Conservation (phyloP, 331 rosid genomes). For the Arachis monticola region DNA sequence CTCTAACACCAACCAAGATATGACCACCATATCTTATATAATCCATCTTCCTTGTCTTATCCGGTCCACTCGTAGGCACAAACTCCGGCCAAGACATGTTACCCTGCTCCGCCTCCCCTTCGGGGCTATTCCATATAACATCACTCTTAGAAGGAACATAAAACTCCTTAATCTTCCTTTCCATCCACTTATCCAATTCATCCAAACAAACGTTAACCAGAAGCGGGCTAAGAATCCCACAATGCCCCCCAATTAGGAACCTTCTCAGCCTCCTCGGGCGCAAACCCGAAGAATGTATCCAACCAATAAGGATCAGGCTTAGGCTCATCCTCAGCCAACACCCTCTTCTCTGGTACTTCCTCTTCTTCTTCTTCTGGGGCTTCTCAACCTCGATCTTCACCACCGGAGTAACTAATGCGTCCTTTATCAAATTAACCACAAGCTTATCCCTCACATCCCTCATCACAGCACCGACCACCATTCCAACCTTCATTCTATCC, state of each 20-base stretch:
- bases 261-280: conserved; percentile 87
- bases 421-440: conserved; percentile 73
- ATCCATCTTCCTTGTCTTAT: conserved; percentile 95
- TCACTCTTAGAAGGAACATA: conserved; percentile 91
- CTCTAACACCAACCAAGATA: conserved; percentile 82
- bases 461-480: conserved; percentile 79
- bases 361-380: conserved; percentile 67
- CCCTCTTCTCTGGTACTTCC: conserved; percentile 95
- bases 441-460: conserved; percentile 89
- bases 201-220: conserved; percentile 81
- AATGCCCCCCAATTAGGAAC: conserved; percentile 94
- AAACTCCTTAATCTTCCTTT: conserved; percentile 80
- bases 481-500: conserved; percentile 79
- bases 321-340: conserved; percentile 91
- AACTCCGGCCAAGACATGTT: conserved; percentile 98
- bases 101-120: conserved; percentile 84
- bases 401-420: conserved; percentile 76
- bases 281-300: conserved; percentile 82
- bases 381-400: conserved; percentile 58
- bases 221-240: conserved; percentile 86
- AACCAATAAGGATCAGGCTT: conserved; percentile 98
- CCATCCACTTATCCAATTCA: conserved; percentile 96
- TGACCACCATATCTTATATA: conserved; percentile 87
- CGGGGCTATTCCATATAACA: conserved; percentile 89
- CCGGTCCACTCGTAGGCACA: conserved; percentile 97